Conservation (phyloP, 148 eudicot genomes). For the Oxyria digyna region DNA sequence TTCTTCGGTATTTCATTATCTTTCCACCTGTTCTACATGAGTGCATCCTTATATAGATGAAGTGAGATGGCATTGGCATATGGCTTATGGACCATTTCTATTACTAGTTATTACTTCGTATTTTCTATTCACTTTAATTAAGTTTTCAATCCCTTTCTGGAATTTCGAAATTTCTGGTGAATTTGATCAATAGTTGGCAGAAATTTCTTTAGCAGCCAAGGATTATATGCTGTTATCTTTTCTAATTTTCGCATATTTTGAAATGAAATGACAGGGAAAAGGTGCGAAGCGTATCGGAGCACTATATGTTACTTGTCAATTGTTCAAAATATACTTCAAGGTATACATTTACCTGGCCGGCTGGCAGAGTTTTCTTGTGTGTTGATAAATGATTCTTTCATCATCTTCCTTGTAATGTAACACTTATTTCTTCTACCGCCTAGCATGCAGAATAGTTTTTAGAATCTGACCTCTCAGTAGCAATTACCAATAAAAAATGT, state of each 20-base stretch:
- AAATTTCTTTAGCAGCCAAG: not conserved
- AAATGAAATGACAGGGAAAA: conserved; percentile 56
- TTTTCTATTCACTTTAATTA: not conserved
- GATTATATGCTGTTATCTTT: not conserved
- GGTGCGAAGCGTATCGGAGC: conserved; percentile 98
- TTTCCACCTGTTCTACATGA: not conserved
- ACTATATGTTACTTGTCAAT: conserved; percentile 85
- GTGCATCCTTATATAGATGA: not conserved
- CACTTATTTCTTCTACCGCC: not conserved
- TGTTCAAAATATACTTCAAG: conserved; percentile 95
- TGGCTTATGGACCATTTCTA: not conserved
- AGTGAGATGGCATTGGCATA: not conserved
- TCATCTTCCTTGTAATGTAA: not conserved
- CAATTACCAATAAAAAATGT: not conserved
- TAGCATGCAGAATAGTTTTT: too few relatives aligned
- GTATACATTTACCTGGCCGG: conserved; percentile 15
- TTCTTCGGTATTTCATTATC: not conserved
- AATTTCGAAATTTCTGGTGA: not conserved
- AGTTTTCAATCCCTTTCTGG: not conserved
- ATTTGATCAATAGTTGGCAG: not conserved
- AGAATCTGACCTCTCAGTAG: not conserved
- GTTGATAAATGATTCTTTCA: not conserved
- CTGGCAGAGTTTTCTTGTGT: not conserved
- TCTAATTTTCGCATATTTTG: conserved; percentile 2
- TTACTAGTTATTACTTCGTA: not conserved